Base-by-base conservation (phyloP, 345 rosid species). In the Linum lewisii region DNA sequence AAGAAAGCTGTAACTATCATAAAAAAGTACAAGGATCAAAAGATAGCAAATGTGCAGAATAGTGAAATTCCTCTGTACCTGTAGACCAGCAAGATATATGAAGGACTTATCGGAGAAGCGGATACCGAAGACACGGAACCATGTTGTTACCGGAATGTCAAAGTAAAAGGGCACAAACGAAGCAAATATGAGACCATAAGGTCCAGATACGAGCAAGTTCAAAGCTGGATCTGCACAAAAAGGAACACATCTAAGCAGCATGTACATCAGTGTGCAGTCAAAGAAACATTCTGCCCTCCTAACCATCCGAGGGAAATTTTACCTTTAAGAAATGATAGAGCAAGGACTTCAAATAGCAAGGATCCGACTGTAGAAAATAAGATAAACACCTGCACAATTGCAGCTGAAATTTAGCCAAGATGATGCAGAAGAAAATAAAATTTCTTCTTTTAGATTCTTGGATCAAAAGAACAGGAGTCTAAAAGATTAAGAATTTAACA, bases 71-170 rank as follows among this genome's bases (percentile, higher is more conserved):
- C 24, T 62, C 29, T 56, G 54, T 75, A 93, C 99, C 96, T 89
- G 97, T 69, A 85, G 78, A 70, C 97, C 99, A 21, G 97, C 97
- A 54, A 93, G 85, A 78, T 93, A 93, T 66, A 89, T 79, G 79
- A 93, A 89, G 51, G 97, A 74, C 73, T 93, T 93, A 60, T 93
- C 88, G 45, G 99, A 85, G 83, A 93, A 82, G 68, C 60, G 78
- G 63, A 81, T 62, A 21, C 95, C 86, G 57, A 80, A 77, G 45
- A 89, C 76, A 45, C 75, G 80, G 66, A 89, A 78, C 81, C 84
- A 76, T 50, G 91, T 85, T 53, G 95, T 84, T 68, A 87, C 83
- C 8, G 99, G 99, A 72, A 93, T 93, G 77, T 89, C 92, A 57
- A 85, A 82, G 78, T 56, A 87, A 68, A 93, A 89, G 54, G 96